Conservation (phyloP, 352 stramenopile species). For the Globisporangium sylvaticum region DNA sequence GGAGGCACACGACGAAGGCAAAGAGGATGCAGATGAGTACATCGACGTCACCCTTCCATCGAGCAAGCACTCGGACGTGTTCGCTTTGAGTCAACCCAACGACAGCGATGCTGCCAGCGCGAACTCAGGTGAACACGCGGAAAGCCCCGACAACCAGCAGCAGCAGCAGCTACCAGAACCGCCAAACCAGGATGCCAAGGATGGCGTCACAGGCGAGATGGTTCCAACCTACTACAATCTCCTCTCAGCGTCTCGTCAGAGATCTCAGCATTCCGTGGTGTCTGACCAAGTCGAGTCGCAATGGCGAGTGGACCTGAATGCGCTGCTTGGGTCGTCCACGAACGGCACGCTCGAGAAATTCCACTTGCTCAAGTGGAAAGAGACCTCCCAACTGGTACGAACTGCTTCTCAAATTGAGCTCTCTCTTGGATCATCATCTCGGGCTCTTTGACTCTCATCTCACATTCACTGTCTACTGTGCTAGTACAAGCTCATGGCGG, state of each 20-base stretch:
- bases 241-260: background rate
- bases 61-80: background rate
- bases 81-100: background rate
- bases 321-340: conserved; percentile 7
- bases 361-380: conserved; percentile 58
- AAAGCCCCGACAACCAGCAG: background rate
- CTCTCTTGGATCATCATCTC: background rate
- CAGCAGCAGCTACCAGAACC: background rate
- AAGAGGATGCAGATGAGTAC: conserved; percentile 1
- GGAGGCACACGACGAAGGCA: background rate
- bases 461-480: background rate
- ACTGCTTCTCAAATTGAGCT: background rate
- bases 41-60: conserved; percentile 15
- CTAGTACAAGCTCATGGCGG: conserved; percentile 37
- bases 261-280: background rate
- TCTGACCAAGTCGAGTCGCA: background rate
- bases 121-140: background rate
- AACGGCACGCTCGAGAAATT: conserved; percentile 61
- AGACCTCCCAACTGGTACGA: conserved; percentile 47
- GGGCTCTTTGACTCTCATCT: background rate
- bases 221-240: background rate
- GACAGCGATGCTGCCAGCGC: background rate
- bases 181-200: background rate
- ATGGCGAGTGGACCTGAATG: conserved; percentile 10
- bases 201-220: background rate